phyloP scores from a whole-genome alignment of 2,329 filamentous ascomycete species.

The Colletotrichum eremochloae region DNA sequence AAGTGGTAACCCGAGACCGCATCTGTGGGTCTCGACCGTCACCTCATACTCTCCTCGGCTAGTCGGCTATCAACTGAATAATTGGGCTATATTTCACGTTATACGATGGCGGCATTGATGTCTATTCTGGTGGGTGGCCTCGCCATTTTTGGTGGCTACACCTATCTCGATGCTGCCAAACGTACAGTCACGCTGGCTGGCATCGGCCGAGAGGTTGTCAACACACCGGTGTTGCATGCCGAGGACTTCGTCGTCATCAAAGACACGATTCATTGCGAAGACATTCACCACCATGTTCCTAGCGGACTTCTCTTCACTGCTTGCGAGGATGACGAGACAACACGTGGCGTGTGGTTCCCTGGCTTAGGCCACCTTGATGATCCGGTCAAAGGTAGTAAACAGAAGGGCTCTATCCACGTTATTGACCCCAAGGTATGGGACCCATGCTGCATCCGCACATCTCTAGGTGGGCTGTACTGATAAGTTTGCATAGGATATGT shows the following conservation, averaged over 20 bases:
- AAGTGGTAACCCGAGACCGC: background rate
- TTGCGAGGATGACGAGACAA: constrained; percentile 60
- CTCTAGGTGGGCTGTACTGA: rapidly evolving
- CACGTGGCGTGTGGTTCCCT: constrained; percentile 67
- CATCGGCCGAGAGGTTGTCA: constrained; percentile 46
- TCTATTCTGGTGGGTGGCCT: constrained; percentile 31
- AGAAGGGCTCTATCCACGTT: constrained; percentile 62
- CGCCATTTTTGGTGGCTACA: constrained; percentile 32
- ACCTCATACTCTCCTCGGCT: background rate
- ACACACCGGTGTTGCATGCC: constrained; percentile 42
- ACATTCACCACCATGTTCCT: constrained; percentile 67
- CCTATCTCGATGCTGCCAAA: constrained; percentile 15
- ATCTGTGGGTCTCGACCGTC: background rate
- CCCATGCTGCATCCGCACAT: background rate
- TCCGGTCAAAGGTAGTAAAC: constrained; percentile 51
- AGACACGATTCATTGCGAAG: constrained; percentile 70
- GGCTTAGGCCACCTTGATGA: constrained; percentile 57
- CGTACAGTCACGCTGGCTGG: constrained; percentile 44
- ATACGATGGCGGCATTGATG: constrained; percentile 28
- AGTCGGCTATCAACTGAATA: background rate
- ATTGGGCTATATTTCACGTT: background rate
- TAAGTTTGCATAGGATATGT: constrained; percentile 46
- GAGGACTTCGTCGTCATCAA: constrained; percentile 58
- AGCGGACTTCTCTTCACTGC: constrained; percentile 67
- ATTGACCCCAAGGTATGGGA: constrained; percentile 65